Percentiles rank a stretch among this genome's conserved stretches.
phyloP scores from a whole-genome alignment of 257 asterid genomes.

The Solanum chiquidenum region DNA sequence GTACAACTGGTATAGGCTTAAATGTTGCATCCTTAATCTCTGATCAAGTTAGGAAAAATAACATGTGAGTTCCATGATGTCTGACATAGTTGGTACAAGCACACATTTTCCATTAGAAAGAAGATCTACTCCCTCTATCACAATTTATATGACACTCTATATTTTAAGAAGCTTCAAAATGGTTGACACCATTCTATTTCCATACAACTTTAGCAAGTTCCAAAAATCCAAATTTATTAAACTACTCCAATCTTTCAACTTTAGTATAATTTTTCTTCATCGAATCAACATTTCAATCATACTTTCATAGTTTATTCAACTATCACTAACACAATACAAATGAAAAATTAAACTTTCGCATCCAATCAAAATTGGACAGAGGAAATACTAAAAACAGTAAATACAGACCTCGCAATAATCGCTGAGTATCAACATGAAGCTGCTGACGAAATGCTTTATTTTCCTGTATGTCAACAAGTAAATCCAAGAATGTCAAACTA shows the following conservation, averaged over 20 bases:
- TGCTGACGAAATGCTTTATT: slow-evolving; percentile 49
- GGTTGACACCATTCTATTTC: neutral
- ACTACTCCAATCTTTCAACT: neutral
- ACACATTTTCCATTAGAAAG: neutral
- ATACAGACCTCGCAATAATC: slow-evolving; percentile 58
- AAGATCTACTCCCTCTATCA: neutral
- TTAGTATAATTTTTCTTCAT: neutral
- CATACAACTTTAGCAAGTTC: neutral
- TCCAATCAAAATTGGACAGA: neutral
- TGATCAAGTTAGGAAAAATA: slow-evolving; percentile 8
- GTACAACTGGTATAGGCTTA: slow-evolving; percentile 53
- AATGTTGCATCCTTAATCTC: slow-evolving; percentile 72
- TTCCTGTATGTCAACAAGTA: slow-evolving; percentile 33
- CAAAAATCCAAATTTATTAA: neutral
- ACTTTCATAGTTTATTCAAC: neutral
- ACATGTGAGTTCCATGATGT: neutral
- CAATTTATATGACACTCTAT: neutral
- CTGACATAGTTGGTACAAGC: neutral
- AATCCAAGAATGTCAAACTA: neutral
- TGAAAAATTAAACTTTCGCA: neutral
- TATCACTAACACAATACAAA: neutral
- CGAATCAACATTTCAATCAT: neutral
- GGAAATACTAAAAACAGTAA: neutral
- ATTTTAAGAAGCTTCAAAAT: neutral
- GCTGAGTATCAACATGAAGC: slow-evolving; percentile 90